Conservation (phyloP, 495 filamentous ascomycete species). For the Collariella sp. region DNA sequence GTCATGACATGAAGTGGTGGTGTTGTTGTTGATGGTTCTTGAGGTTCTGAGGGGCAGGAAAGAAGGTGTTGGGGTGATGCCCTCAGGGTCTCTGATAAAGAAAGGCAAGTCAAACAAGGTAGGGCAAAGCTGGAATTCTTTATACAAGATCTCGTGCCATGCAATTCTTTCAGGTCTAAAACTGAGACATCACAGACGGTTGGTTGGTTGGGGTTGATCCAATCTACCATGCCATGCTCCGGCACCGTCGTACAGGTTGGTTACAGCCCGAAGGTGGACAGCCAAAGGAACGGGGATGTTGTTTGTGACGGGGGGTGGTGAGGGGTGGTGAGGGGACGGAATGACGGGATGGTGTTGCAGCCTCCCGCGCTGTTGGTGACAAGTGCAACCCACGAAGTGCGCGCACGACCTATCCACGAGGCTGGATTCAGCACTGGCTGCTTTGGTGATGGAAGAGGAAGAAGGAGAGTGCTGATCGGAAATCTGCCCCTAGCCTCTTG, state of each 20-base stretch:
- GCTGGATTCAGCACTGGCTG: background rate
- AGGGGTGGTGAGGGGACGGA: background rate
- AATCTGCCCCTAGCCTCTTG: background rate
- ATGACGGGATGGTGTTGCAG: background rate
- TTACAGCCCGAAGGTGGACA: constrained; percentile 1
- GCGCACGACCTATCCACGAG: constrained; percentile 1
- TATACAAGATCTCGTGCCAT: constrained; percentile 1
- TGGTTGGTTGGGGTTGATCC: constrained; percentile 2
- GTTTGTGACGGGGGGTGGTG: constrained; percentile 5
- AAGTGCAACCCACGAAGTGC: background rate
- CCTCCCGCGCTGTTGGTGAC: background rate
- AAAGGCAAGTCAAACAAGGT: background rate
- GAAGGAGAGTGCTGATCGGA: constrained; percentile 5
- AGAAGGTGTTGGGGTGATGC: background rate
- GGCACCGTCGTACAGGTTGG: constrained; percentile 10
- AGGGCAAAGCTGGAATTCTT: constrained; percentile 8
- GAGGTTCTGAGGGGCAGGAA: background rate
- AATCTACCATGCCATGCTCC: constrained; percentile 1
- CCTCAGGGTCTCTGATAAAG: background rate
- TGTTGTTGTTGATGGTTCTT: background rate
- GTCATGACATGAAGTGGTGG: background rate
- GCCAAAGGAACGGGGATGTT: background rate
- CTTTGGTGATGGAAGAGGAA: background rate
- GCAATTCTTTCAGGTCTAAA: background rate
- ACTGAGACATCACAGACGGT: constrained; percentile 6